Base-by-base conservation (phyloP, 2,329 filamentous ascomycete genomes). In the Orbilia oligospora region DNA sequence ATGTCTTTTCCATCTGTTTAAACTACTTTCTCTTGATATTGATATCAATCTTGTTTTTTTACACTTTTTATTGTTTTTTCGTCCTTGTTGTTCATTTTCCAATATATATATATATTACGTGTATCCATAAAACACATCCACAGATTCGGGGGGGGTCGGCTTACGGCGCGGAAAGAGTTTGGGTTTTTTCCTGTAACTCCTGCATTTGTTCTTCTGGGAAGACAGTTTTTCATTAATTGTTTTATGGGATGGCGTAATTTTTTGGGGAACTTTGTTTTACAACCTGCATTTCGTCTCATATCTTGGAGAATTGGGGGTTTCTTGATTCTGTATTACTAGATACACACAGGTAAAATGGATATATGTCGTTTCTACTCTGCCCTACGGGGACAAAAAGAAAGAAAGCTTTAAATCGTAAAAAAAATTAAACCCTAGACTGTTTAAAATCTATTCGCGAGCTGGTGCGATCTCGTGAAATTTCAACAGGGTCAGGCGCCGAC, bases 311-410 rank as follows among this genome's bases (percentile, higher is more conserved):
- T 44, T 22, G 24, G 48, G 36, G 46, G 53, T 30, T 67, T 64
- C 51, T 30, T 38, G 38, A 67, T 58, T 73, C 41, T 73, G 70
- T 73, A 73, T 73, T 73, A 73, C 44, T 73, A 73, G 61, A 73
- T 61, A 66, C 55, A 46, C 18, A 46, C 18, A 58, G 61, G 49
- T 56, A 38, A 53, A 66, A 66, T 20, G 44, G 38, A 67, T 58
- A 73, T 67, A 51, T 63, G 5, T 55, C 8, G 44, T 56, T 44
- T 73, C 14, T 49, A n/a, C 36, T 61, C 36, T 27, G 18, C 20
- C n/a, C 33, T 36, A 33, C 2, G 8, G 12, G 1, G 27, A 30
- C 5, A 2, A 38, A 58, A 38, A 38, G n/a, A n/a, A n/a, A n/a
- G n/a, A n/a, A n/a, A n/a, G n/a, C n/a, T n/a, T n/a, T n/a, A n/a